These are phyloP conservation scores for Cicer arietinum DNA, from an alignment of 306 rosid genomes.

Conservation along the genomic window DNA sequence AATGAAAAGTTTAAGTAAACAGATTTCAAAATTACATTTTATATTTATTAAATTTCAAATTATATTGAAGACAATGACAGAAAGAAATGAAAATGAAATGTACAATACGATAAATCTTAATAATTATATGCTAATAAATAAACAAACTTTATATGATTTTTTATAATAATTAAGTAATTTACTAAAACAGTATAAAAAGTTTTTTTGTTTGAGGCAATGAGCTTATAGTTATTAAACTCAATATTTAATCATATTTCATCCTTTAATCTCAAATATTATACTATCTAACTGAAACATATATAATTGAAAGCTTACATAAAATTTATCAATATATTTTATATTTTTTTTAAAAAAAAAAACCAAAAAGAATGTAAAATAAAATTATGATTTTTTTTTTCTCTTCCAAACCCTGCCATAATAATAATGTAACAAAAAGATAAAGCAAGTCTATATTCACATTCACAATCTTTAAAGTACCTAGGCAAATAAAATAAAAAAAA, in stretches of 20 bases:
- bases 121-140: no score
- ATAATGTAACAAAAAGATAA: not conserved
- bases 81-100: not conserved
- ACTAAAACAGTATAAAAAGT: no score
- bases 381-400: no score
- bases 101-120: no score
- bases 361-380: not conserved
- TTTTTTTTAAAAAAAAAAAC: not conserved
- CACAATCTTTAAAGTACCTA: not conserved
- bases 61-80: not conserved
- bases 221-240: no score
- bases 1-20: not conserved
- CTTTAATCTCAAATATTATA: not conserved
- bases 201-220: no score
- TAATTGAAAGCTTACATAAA: no score
- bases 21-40: not conserved
- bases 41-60: no score
- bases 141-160: no score
- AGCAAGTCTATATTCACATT: not conserved
- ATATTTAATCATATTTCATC: not conserved
- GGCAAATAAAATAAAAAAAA: not conserved
- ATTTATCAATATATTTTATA: no score
- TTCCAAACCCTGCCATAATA: not conserved
- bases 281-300: no score
- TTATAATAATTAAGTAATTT: no score